Evolutionary conservation across 805 yeast genomes (phyloP), one percentile per base, ranked within the genome.

Genomic region (Peterozyma xylosa): DNA sequence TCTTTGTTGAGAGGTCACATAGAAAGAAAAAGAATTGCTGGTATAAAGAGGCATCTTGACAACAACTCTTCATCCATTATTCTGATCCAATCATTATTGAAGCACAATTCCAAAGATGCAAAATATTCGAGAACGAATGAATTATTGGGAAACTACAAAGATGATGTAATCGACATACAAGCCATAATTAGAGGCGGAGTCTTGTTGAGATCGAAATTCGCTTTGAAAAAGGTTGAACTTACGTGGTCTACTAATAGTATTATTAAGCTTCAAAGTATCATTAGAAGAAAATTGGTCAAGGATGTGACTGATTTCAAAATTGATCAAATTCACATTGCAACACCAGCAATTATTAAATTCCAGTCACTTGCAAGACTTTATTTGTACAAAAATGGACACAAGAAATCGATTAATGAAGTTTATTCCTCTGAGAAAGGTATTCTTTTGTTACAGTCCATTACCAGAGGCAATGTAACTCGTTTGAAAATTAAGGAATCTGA

Each of bases 1-100:
- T 63, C 82, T 0, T 51, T 69, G 0, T 61, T 74, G 7, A 69
- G 86, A 57, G 86, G 86, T 9, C 57, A 63, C 10, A 35, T 68
- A n/a, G 39, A 52, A 2, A 54, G 67, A 48, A 47, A 46, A 10
- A 55, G 43, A 13, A 59, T 38, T 67, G 56, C 50, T 32, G 36
- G 46, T 13, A 49, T 49, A 11, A 49, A 38, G 10, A 39, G 32
- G 5, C 47, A 41, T 11, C 42, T 53, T 1, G 37, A 43, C 9
- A 47, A 48, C 21, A 48, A 52, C 50, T 55, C 59, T 39, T 48
- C 53, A 32, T 66, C 65, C 2, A 52, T 72, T 2, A 57, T 68
- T 7, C 56, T 55, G 2, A 53, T 76, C 16, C 78, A 74, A 53
- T 57, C 75, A 1, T 48, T 64, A 15, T 53, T 65, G 17, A 61